Percentiles rank a stretch among this genome's conserved stretches.
These are phyloP conservation scores for Zelonia costaricensis DNA, from an alignment of 208 protist species.

Conservation along the genomic window DNA sequence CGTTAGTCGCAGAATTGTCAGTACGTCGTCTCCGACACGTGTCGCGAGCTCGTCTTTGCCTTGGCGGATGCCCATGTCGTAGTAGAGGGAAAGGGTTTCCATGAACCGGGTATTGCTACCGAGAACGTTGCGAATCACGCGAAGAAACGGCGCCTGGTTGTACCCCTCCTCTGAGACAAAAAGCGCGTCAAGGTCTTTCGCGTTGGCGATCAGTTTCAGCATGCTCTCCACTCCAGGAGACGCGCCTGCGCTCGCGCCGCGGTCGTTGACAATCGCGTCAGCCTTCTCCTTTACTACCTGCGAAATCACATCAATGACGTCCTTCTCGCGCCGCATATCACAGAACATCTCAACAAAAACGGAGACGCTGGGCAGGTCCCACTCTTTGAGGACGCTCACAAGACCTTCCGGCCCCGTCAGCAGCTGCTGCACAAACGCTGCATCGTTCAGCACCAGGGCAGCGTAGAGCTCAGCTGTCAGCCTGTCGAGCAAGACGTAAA, in stretches of 20 bases:
- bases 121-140: conserved; percentile 33
- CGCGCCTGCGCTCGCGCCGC: conserved; percentile 9
- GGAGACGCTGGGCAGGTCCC: conserved; percentile 27
- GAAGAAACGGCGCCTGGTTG: conserved; percentile 18
- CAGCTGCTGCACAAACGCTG: conserved; percentile 15
- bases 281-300: conserved; percentile 17
- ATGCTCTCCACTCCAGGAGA: conserved; percentile 21
- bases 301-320: conserved; percentile 24
- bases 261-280: conserved; percentile 8
- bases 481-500: conserved; percentile 28
- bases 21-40: conserved; percentile 29
- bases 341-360: conserved; percentile 21
- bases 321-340: conserved; percentile 25
- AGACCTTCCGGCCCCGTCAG: conserved; percentile 24
- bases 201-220: conserved; percentile 23
- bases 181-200: conserved; percentile 20
- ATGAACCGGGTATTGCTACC: conserved; percentile 47
- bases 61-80: conserved; percentile 48
- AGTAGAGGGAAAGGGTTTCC: conserved; percentile 58
- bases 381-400: conserved; percentile 8
- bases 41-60: conserved; percentile 19
- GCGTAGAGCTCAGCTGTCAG: conserved; percentile 28
- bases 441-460: conserved; percentile 14
- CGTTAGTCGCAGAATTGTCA: conserved; percentile 57
- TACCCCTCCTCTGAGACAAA: conserved; percentile 16